A percentile compares a stretch with the other conserved stretches of the same genome.
Evolutionary conservation across 495 filamentous ascomycete genomes (phyloP).

Genomic region (Penicillium angulare): DNA sequence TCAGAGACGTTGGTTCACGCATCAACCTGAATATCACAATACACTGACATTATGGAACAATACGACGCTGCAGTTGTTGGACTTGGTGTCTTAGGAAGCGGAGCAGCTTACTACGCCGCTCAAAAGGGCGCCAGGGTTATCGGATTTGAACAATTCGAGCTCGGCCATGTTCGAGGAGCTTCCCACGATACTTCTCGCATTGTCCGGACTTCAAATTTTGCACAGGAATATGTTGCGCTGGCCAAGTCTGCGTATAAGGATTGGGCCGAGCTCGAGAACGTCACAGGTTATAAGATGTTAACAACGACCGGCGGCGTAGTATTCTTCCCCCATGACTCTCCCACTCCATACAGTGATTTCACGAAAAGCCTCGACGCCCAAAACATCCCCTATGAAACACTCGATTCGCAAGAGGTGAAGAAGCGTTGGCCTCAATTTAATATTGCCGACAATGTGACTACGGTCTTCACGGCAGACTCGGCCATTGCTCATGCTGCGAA

Average conservation of each 20-base stretch:
- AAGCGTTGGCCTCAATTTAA: slow-evolving; percentile 29
- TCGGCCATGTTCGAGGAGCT: slow-evolving; percentile 20
- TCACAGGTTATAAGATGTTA: slow-evolving; percentile 13
- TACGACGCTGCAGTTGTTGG: slow-evolving; percentile 19
- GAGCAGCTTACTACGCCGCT: slow-evolving; percentile 18
- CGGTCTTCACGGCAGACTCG: slow-evolving; percentile 25
- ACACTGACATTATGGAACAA: slow-evolving; percentile 1
- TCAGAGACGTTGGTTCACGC: neutral
- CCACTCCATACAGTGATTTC: slow-evolving; percentile 9
- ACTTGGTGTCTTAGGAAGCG: slow-evolving; percentile 21
- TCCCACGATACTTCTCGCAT: slow-evolving; percentile 22
- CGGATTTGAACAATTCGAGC: slow-evolving; percentile 20
- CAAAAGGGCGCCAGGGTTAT: slow-evolving; percentile 19
- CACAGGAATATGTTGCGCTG: slow-evolving; percentile 11
- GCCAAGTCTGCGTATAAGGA: slow-evolving; percentile 20
- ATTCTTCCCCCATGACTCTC: slow-evolving; percentile 21
- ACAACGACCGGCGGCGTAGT: slow-evolving; percentile 17
- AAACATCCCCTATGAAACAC: slow-evolving; percentile 24
- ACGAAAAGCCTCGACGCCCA: slow-evolving; percentile 13
- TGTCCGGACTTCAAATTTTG: slow-evolving; percentile 16
- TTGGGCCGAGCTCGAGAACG: slow-evolving; percentile 18
- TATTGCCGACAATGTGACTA: slow-evolving; percentile 21
- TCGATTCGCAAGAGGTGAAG: slow-evolving; percentile 22
- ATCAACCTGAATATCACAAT: neutral
- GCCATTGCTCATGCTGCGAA: slow-evolving; percentile 27